A percentile compares a stretch with the other conserved stretches of the same genome.
Conservation (phyloP, 2,329 filamentous ascomycete species). For the Apiospora koreana region DNA sequence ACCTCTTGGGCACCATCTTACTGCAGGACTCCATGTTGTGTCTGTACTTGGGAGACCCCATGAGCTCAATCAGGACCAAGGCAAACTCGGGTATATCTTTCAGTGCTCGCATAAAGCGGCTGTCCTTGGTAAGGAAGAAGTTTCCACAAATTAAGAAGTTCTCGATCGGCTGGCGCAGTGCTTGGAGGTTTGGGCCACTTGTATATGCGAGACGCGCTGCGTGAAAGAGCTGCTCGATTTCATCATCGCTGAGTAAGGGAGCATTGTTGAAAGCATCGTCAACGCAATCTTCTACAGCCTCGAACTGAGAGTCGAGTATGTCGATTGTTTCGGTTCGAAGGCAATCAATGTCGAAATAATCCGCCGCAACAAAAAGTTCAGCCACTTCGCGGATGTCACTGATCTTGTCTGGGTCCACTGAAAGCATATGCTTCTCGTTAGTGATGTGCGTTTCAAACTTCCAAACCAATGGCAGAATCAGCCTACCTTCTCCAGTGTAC, state of each 20-base stretch:
- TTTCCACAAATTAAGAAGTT: neutral
- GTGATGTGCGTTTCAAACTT: neutral
- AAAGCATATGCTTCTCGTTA: too few relatives aligned
- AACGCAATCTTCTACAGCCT: neutral
- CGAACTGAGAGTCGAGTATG: fast-evolving
- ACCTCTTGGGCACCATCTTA: neutral
- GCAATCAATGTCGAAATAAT: neutral
- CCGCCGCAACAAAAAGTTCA: neutral
- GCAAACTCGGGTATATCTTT: neutral
- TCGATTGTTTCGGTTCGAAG: neutral
- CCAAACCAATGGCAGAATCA: too few relatives aligned
- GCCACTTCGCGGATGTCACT: neutral
- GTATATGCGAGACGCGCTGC: neutral
- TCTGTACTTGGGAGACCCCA: neutral
- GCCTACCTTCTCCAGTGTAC: neutral
- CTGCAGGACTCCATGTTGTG: neutral
- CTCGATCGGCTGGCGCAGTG: neutral
- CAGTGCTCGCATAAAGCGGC: neutral
- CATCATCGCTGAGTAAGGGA: neutral
- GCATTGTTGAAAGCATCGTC: too few relatives aligned
- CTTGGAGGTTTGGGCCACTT: neutral
- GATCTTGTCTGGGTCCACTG: too few relatives aligned
- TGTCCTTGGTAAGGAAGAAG: neutral
- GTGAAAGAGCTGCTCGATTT: neutral
- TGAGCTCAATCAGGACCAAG: neutral